phyloP scores from a whole-genome alignment of 805 yeast species.

The Myxozyma udenii region DNA sequence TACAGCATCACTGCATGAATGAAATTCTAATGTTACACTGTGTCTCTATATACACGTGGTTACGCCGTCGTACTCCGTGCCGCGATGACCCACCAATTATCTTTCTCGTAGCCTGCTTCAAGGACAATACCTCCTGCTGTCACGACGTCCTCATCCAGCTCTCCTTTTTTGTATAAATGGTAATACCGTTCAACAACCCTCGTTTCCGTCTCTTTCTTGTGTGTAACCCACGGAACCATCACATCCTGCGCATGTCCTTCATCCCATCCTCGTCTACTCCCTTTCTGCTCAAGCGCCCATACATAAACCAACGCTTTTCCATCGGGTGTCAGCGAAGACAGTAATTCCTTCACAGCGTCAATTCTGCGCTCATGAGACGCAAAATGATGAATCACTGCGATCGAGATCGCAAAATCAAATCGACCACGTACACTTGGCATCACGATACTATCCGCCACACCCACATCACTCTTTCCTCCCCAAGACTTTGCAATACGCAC shows the following conservation, averaged over 20 bases:
- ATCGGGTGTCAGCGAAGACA: constrained; percentile 53
- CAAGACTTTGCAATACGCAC: constrained; percentile 11
- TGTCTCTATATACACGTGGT: neutral
- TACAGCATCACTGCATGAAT: neutral
- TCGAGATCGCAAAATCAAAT: constrained; percentile 85
- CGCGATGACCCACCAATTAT: constrained; percentile 77
- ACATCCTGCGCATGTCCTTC: constrained; percentile 92
- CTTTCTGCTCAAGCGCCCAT: constrained; percentile 94
- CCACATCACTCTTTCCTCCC: constrained; percentile 35
- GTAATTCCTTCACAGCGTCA: constrained; percentile 66
- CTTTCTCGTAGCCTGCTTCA: constrained; percentile 81
- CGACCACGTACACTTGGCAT: constrained; percentile 52
- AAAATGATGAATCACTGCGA: constrained; percentile 95
- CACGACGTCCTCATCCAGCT: constrained; percentile 65
- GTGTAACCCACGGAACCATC: constrained; percentile 89
- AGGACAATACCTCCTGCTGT: constrained; percentile 69
- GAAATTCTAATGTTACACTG: no score
- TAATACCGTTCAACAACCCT: constrained; percentile 77
- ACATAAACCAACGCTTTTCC: constrained; percentile 83
- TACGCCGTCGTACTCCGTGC: neutral
- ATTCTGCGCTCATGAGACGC: constrained; percentile 77
- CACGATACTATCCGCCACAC: constrained; percentile 76
- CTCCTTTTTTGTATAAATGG: constrained; percentile 83
- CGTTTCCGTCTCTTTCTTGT: constrained; percentile 20
- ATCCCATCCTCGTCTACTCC: constrained; percentile 83